Evolutionary conservation across 2,329 filamentous ascomycete genomes (phyloP), one percentile per base, ranked within the genome.

Genomic region (Pezicula carpinea): DNA sequence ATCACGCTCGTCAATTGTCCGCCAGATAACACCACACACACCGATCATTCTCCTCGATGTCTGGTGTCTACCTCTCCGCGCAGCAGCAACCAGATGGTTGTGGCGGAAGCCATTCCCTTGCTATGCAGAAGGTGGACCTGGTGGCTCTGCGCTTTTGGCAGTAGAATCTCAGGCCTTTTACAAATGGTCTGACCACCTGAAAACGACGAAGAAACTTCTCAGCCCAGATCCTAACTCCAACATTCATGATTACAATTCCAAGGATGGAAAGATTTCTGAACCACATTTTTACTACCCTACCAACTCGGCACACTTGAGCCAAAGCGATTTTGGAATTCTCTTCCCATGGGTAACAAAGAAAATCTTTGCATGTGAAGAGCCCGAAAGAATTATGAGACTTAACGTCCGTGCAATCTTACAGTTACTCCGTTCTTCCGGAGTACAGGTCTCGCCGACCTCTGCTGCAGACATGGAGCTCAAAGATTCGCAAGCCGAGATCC

Each of bases 281-380:
- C 83, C 88, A 4, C 77, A 83, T 55, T 80, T 92, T 59, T 95
- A 87, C 69, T 92, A 88, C 63, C 82, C 88, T 3, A 64, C 74
- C 13, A 72, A 77, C 38, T 86, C 83, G n/a, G 87, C 89, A 0
- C 89, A 95, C 62, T 75, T 95, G 21, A 88, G 79, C 48, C 89
- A 95, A 66, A 87, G 82, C 17, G 89, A 95, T 60, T 95, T 93
- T 57, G 89, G 87, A 31, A 69, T 93, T 19, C 68, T 95, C 18
- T 95, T 95, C 60, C 88, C 88, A 0, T 86, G 83, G 76, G 58
- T 83, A 39, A 81, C 77, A 7, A 76, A 73, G 57, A 74, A 72
- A 54, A 72, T 83, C 7, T 79, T 82, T 54, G 72, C 72, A 2
- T 75, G 76, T 0, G 73, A 77, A 39, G 70, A 79, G 43, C 80